phyloP scores from a whole-genome alignment of 2,329 filamentous ascomycete species.

The Phaeoacremonium minimum region DNA sequence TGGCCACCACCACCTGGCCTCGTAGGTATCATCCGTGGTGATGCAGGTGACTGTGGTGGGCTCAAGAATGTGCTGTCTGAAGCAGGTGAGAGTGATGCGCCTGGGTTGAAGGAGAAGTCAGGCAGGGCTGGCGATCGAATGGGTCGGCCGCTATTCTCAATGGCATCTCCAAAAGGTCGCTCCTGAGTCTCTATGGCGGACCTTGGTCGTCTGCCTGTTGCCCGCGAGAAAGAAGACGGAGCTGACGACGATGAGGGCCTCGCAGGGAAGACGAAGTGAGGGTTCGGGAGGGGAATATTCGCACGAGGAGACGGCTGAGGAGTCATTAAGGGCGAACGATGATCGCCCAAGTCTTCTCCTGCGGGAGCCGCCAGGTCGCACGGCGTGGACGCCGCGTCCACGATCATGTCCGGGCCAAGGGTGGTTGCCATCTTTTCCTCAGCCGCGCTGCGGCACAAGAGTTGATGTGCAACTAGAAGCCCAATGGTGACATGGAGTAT shows the following conservation, averaged over 20 bases:
- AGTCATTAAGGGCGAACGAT: slow-evolving; percentile 16
- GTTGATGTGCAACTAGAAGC: slow-evolving; percentile 33
- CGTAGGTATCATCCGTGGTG: slow-evolving; percentile 42
- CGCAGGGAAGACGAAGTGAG: slow-evolving; percentile 60
- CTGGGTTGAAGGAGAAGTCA: slow-evolving; percentile 36
- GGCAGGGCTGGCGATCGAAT: slow-evolving; percentile 40
- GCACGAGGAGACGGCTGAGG: slow-evolving; percentile 27
- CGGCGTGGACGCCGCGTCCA: slow-evolving; percentile 10
- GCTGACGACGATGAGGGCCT: slow-evolving; percentile 41
- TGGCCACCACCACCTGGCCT: slow-evolving; percentile 67
- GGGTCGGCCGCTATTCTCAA: slow-evolving; percentile 21
- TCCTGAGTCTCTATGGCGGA: slow-evolving; percentile 46
- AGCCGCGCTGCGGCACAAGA: slow-evolving; percentile 46
- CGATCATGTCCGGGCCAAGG: slow-evolving; percentile 20
- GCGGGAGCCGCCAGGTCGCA: too few species aligned
- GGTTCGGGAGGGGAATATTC: slow-evolving; percentile 51
- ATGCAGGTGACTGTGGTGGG: slow-evolving; percentile 51
- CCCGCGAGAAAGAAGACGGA: slow-evolving; percentile 41
- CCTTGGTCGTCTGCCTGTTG: slow-evolving; percentile 44
- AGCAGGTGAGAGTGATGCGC: slow-evolving; percentile 20
- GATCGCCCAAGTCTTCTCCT: too few species aligned
- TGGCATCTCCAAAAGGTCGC: slow-evolving; percentile 17
- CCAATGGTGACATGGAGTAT: slow-evolving; percentile 33
- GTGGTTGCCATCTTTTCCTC: slow-evolving; percentile 26
- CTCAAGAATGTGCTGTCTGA: slow-evolving; percentile 41